Conservation (phyloP, 331 rosid genomes). For the Ulmus americana region DNA sequence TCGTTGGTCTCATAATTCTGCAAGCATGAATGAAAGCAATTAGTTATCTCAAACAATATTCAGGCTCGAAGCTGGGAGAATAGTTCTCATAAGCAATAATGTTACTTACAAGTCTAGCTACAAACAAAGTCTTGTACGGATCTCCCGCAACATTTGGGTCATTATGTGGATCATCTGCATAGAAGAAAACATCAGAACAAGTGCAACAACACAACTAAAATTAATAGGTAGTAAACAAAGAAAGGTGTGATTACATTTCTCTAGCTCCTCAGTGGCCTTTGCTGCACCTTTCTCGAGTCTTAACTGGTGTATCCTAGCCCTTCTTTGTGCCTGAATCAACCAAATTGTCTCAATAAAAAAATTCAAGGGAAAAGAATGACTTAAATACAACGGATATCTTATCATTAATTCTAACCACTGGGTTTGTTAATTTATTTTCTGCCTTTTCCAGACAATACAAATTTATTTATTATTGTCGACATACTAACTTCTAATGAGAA, state of each 20-base stretch:
- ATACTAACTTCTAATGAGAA: too few relatives aligned
- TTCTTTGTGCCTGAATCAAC: slow-evolving; percentile 54
- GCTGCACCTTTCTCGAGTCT: slow-evolving; percentile 87
- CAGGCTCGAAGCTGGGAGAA: neutral
- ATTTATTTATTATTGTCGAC: too few relatives aligned
- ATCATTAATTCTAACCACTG: neutral
- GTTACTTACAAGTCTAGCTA: slow-evolving; percentile 47
- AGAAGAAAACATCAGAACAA: slow-evolving; percentile 24
- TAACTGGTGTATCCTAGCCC: slow-evolving; percentile 75
- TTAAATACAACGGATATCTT: neutral
- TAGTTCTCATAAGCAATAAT: neutral
- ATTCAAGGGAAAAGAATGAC: neutral
- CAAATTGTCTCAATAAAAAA: slow-evolving; percentile 21
- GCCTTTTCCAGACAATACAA: neutral
- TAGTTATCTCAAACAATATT: slow-evolving; percentile 11
- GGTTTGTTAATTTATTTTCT: neutral
- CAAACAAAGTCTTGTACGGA: slow-evolving; percentile 77
- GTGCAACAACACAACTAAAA: slow-evolving; percentile 11
- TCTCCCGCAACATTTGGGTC: slow-evolving; percentile 76
- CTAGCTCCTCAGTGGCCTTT: slow-evolving; percentile 90
- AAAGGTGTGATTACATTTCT: slow-evolving; percentile 59
- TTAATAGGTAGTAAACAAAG: slow-evolving; percentile 2
- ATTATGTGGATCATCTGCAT: slow-evolving; percentile 64
- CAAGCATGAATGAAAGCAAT: slow-evolving; percentile 13
- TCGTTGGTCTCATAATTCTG: slow-evolving; percentile 94